A percentile compares a stretch with the other conserved stretches of the same genome.
phyloP scores from a whole-genome alignment of 805 yeast genomes.

The Candida sphagnicola region DNA sequence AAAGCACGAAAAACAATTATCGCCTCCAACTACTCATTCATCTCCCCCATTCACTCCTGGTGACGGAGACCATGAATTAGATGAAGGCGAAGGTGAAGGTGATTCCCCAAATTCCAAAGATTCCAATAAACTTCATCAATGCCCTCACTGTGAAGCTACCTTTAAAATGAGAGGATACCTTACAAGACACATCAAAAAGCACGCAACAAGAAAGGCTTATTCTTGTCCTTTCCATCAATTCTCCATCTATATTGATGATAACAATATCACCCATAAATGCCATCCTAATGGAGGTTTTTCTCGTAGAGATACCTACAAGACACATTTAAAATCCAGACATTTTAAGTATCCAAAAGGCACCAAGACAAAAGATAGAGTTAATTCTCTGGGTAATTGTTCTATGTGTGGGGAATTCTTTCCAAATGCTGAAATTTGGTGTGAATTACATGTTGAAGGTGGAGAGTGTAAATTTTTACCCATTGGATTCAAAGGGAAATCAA shows the following conservation, averaged over 20 bases:
- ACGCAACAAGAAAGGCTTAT: conserved; percentile 47
- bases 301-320: conserved; percentile 56
- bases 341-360: conserved; percentile 56
- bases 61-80: conserved; percentile 15
- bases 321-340: conserved; percentile 54
- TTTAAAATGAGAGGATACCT: conserved; percentile 52
- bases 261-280: conserved; percentile 42
- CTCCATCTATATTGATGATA: conserved; percentile 34
- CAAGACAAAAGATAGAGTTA: conserved; percentile 40
- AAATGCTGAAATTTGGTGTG: conserved; percentile 50
- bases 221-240: conserved; percentile 48
- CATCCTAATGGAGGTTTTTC: conserved; percentile 59
- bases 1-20: conserved; percentile 12
- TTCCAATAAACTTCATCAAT: conserved; percentile 26
- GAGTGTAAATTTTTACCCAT: conserved; percentile 42
- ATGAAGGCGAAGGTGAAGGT: conserved; percentile 10
- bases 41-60: conserved; percentile 24
- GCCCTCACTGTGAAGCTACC: conserved; percentile 46
- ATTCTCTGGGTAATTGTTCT: conserved; percentile 47
- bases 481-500: conserved; percentile 42
- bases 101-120: conserved; percentile 10
- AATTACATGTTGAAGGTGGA: conserved; percentile 46
- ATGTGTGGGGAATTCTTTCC: conserved; percentile 50
- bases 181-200: conserved; percentile 54
- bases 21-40: conserved; percentile 29